Base-by-base conservation (phyloP, 305 asterid genomes). In the Plantago lanceolata region DNA sequence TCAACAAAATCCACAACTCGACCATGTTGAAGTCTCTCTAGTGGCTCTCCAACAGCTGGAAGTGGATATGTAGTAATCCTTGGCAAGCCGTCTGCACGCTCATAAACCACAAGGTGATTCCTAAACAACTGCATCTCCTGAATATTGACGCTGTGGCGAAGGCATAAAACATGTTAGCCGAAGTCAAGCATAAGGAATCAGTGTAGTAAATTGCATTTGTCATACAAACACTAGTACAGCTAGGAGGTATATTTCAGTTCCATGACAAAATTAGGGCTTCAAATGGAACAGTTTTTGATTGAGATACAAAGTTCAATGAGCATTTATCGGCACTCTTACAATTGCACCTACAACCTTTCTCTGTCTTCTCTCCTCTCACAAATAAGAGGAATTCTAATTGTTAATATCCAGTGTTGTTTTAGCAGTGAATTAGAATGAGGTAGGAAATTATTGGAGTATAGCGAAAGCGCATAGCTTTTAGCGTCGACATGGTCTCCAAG, bases 71-170 rank as follows among this genome's bases (percentile, higher is more conserved):
- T 62, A 56, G 73, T 82, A 70, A 93, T 86, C 75, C 77, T 85
- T 53, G 84, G 94, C 64, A 87, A 75, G 75, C 96, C 97, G 69
- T 79, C 70, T 72, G 81, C 92, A 74, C 97, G 95, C 72, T 87
- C 96, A 75, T 74, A 81, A 64, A 87, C 86, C 79, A 81, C 96
- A 69, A 93, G 84, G 73, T 93, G 96, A 71, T 87, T 75, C 17
- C 66, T 70, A 67, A 87, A 93, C 64, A 85, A 84, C 64, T 81
- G 91, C 73, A 87, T 77, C 61, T 78, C 86, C 82, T 85, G 95
- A 73, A 93, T 83, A 80, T 84, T 87, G 67, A 89, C 82, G 71
- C 99, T 93, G 89, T 45, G 50, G 69, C 69, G 40, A 69, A 83
- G 75, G 70, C 13, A 64, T 21, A 70, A 73, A 65, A 68, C 61